These are phyloP conservation scores for Penicillium digitatum DNA, from an alignment of 2,329 filamentous ascomycete genomes.

Conservation along the genomic window DNA sequence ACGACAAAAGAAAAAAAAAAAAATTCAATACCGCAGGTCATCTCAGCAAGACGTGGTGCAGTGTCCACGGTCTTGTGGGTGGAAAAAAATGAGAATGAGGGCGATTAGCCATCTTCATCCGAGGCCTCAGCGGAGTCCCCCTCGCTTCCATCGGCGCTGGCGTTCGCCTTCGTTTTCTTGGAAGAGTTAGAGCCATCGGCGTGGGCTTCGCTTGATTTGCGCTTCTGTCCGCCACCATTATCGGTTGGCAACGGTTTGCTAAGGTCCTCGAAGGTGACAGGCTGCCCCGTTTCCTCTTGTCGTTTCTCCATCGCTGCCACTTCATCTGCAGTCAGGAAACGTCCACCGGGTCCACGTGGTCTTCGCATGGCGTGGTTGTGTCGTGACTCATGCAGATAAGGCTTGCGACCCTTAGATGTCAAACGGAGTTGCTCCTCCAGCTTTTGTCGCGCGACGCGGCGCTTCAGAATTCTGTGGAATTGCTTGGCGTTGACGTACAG, in stretches of 20 bases:
- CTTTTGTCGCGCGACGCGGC: conserved; percentile 85
- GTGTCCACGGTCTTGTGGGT: background rate
- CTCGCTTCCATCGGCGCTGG: conserved; percentile 52
- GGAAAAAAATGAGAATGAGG: background rate
- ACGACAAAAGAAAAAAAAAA: conserved; percentile 24
- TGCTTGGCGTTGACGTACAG: conserved; percentile 98
- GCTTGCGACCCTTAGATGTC: conserved; percentile 92
- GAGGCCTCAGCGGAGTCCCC: conserved; percentile 47
- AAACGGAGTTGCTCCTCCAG: conserved; percentile 87
- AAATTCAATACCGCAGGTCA: conserved; percentile 12
- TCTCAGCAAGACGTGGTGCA: background rate
- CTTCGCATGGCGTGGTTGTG: conserved; percentile 98
- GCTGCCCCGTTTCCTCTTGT: conserved; percentile 38
- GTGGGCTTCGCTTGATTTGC: conserved; percentile 48
- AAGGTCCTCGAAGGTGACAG: conserved; percentile 29
- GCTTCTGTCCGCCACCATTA: conserved; percentile 44
- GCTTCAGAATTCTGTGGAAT: conserved; percentile 94
- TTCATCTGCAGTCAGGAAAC: conserved; percentile 94
- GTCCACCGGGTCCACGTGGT: conserved; percentile 86
- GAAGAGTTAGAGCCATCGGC: conserved; percentile 41
- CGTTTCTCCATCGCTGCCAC: conserved; percentile 81
- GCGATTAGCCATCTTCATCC: conserved; percentile 48
- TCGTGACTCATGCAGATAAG: conserved; percentile 93
- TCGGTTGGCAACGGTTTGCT: conserved; percentile 32
- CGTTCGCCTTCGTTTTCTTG: conserved; percentile 53